phyloP scores from a whole-genome alignment of 495 filamentous ascomycete species.

The Tuber brumale region DNA sequence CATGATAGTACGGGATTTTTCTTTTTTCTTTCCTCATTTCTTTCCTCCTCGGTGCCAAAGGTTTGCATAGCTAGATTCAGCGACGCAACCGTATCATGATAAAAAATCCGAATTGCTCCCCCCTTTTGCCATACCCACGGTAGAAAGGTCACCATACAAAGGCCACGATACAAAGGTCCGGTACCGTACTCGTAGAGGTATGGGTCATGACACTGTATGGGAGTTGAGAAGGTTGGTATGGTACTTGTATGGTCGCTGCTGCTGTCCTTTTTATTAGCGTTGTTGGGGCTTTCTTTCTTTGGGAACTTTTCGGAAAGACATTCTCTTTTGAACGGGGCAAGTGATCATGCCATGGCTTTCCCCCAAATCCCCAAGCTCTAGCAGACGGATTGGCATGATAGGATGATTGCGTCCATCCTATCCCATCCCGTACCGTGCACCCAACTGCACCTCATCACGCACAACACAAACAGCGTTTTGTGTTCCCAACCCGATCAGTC shows the following conservation, averaged over 20 bases:
- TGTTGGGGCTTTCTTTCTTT: neutral
- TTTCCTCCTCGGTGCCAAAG: neutral
- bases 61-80: neutral
- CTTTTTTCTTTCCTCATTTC: neutral
- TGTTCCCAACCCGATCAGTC: neutral
- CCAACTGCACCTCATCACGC: neutral
- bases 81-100: neutral
- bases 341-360: neutral
- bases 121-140: neutral
- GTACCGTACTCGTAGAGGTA: neutral
- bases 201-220: neutral
- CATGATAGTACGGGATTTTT: constrained; percentile 18
- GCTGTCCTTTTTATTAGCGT: neutral
- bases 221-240: neutral
- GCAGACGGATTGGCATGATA: neutral
- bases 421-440: neutral
- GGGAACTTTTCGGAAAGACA: neutral
- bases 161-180: neutral
- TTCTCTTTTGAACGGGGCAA: constrained; percentile 1
- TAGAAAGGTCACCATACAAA: too few species aligned
- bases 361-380: neutral
- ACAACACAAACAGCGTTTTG: neutral
- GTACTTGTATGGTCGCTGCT: neutral
- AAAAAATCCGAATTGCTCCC: neutral
- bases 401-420: neutral